A percentile compares a stretch with the other conserved stretches of the same genome.
phyloP scores from a whole-genome alignment of 1,284 basidiomycete genomes.

The Ceratobasidium sp. region DNA sequence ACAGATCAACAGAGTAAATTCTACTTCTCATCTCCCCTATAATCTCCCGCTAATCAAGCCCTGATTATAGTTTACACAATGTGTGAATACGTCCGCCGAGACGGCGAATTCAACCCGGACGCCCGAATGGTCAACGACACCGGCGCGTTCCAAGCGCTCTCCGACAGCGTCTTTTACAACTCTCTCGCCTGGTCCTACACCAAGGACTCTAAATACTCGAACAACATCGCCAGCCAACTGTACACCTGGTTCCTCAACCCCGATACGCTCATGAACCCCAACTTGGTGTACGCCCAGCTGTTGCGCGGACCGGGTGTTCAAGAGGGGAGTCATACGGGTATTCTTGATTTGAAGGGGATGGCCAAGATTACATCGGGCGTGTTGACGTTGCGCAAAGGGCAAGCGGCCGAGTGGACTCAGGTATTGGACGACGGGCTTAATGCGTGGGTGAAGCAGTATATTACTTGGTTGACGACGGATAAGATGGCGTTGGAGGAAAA shows the following conservation, averaged over 20 bases:
- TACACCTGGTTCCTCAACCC: constrained; percentile 56
- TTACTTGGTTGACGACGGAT: constrained; percentile 53
- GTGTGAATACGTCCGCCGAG: constrained; percentile 47
- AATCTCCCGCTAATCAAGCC: neutral
- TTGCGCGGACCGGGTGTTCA: constrained; percentile 55
- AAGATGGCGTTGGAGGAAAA: constrained; percentile 52
- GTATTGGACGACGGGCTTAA: constrained; percentile 51
- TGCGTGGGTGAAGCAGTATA: constrained; percentile 53
- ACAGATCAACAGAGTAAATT: constrained; percentile 47
- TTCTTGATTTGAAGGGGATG: constrained; percentile 55
- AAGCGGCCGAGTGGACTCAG: constrained; percentile 51
- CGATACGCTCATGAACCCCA: constrained; percentile 57
- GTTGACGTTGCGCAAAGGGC: constrained; percentile 51
- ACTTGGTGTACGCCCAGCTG: constrained; percentile 58
- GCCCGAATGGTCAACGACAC: constrained; percentile 56
- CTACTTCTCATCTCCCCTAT: constrained; percentile 2
- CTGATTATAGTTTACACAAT: constrained; percentile 28
- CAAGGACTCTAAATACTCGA: constrained; percentile 50
- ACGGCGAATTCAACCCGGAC: constrained; percentile 59
- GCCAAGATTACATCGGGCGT: constrained; percentile 54
- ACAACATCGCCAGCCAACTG: constrained; percentile 50
- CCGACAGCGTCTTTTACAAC: constrained; percentile 57
- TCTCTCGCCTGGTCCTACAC: constrained; percentile 57
- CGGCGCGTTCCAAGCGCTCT: constrained; percentile 54
- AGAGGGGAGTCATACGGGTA: constrained; percentile 51